A percentile compares a stretch with the other conserved stretches of the same genome.
Evolutionary conservation across 768 basidiomycete species (phyloP).

Genomic region (Russula brevipes): DNA sequence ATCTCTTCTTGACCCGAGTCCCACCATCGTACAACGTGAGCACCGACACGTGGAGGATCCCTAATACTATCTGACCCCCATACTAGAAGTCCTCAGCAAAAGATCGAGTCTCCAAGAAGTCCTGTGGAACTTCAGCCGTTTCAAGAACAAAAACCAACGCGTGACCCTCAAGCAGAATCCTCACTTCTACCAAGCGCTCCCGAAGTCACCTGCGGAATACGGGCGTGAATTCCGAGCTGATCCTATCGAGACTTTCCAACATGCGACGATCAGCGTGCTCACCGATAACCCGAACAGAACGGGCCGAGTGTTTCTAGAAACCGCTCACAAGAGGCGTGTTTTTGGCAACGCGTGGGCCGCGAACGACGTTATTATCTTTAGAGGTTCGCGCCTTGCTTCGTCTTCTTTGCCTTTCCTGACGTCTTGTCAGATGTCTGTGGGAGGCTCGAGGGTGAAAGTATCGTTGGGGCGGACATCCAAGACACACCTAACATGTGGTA

Average conservation of each 20-base stretch:
- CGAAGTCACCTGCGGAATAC: not conserved
- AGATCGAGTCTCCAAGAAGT: slow-evolving; percentile 2
- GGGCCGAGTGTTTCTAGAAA: slow-evolving; percentile 12
- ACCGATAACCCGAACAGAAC: not conserved
- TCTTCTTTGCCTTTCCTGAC: not conserved
- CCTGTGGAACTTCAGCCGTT: slow-evolving; percentile 16
- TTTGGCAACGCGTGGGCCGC: slow-evolving; percentile 14
- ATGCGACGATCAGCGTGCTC: not conserved
- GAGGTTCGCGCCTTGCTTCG: not conserved
- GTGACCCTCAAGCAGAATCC: slow-evolving; percentile 14
- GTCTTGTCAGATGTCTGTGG: slow-evolving; percentile 1
- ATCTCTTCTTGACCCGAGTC: not conserved
- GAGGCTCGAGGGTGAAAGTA: slow-evolving; percentile 2
- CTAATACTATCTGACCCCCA: not conserved
- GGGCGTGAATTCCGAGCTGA: not conserved
- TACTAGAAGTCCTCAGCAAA: slow-evolving; percentile 6
- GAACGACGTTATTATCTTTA: slow-evolving; percentile 6
- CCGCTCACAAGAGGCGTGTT: not conserved
- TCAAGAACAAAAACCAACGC: not conserved
- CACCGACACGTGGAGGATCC: too few species aligned
- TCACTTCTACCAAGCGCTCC: slow-evolving; percentile 10
- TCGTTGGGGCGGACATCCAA: not conserved
- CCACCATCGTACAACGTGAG: slow-evolving; percentile 2
- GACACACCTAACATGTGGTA: not conserved
- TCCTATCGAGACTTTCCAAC: not conserved